Evolutionary conservation across 2,329 filamentous ascomycete genomes (phyloP), one percentile per base, ranked within the genome.

Genomic region (Aurifilum marmelostoma): DNA sequence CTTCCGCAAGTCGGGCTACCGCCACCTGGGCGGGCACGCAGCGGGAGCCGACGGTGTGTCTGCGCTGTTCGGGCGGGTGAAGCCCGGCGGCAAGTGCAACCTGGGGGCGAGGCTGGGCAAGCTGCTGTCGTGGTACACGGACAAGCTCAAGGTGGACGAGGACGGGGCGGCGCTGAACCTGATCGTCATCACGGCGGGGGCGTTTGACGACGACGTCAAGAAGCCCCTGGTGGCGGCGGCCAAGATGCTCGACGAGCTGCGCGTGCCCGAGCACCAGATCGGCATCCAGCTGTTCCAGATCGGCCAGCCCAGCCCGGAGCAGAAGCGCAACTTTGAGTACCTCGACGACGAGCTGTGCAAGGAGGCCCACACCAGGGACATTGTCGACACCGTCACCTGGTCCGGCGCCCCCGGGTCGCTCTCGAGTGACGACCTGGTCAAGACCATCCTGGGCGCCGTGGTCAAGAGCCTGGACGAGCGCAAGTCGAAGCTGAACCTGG

Each of bases 101-200:
- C 70, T 76, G n/a, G 75, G 75, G 34, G 72, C 68, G n/a, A 72
- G 75, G 12, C 71, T 76, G 27, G 67, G 64, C 56, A 74, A 73
- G 73, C 67, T 76, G 54, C 67, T 76, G 32, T 37, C 67, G 18
- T 77, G 75, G 75, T 77, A 77, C 67, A 65, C 73, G 62, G 75
- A 74, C 63, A 73, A 74, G 74, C 73, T 76, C 16, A 73, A 72
- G 68, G 65, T 68, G 27, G 75, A 76, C 63, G 74, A 74, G 24
- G 71, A 75, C 67, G 73, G 74, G 29, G 63, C 75, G 18, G 73
- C 75, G 4, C 72, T 76, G 61, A 76, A 76, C 68, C 63, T 76
- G 65, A 75, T 76, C 67, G 75, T 75, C 58, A 74, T 76, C 71
- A 76, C 75, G 1, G 75, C 75, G 3, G 75, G 72, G 4, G 41